Evolutionary conservation across 2,329 filamentous ascomycete genomes (phyloP).

Genomic region (Teratosphaeria pseudoeucalypti): DNA sequence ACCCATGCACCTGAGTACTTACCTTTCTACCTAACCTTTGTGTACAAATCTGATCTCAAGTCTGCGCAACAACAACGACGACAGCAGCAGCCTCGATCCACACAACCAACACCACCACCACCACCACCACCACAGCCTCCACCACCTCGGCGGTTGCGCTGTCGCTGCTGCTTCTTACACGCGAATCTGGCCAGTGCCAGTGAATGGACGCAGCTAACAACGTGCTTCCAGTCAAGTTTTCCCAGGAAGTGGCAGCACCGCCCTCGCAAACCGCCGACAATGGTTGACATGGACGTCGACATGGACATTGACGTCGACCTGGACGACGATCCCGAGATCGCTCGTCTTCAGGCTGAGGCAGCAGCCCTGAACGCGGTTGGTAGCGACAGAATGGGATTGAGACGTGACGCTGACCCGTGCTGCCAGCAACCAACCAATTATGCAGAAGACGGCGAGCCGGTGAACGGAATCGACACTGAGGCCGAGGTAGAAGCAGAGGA

Average conservation of each 20-base stretch:
- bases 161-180: background rate
- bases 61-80: background rate
- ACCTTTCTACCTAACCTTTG: background rate
- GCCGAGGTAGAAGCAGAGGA: conserved; percentile 24
- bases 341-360: conserved; percentile 22
- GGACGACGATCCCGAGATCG: conserved; percentile 24
- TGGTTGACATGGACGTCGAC: conserved; percentile 18
- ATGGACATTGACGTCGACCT: conserved; percentile 22
- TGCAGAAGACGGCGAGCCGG: conserved; percentile 15
- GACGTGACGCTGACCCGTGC: conserved; percentile 7
- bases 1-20: background rate
- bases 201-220: conserved; percentile 1
- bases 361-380: conserved; percentile 17
- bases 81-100: background rate
- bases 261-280: background rate
- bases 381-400: background rate
- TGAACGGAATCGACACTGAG: conserved; percentile 17
- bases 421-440: conserved; percentile 10
- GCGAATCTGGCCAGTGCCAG: background rate
- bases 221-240: background rate
- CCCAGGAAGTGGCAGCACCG: background rate
- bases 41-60: background rate
- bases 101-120: too few species aligned
- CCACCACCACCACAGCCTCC: too few species aligned
- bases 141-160: background rate